Evolutionary conservation across 2,329 filamentous ascomycete genomes (phyloP).

Genomic region (Fusarium praegraminearum): DNA sequence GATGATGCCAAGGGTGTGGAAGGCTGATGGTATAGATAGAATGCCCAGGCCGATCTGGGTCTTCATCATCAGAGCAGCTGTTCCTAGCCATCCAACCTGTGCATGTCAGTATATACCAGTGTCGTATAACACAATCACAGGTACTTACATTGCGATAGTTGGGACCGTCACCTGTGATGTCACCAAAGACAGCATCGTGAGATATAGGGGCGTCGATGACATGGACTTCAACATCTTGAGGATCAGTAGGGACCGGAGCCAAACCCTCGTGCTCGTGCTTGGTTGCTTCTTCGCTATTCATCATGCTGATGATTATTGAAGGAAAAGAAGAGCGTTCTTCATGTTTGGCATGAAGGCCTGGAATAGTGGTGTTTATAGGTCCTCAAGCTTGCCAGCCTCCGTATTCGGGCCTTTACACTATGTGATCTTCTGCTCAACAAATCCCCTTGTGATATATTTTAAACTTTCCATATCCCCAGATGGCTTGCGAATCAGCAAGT

Average conservation of each 20-base stretch:
- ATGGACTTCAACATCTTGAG: conserved; percentile 8
- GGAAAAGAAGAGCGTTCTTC: neutral
- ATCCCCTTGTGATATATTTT: neutral
- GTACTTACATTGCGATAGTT: conserved; percentile 47
- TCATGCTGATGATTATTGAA: neutral
- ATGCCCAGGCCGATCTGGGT: conserved; percentile 60
- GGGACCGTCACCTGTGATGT: conserved; percentile 45
- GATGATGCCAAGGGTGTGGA: conserved; percentile 60
- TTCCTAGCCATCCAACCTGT: conserved; percentile 58
- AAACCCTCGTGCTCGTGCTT: conserved; percentile 6
- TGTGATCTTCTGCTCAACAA: neutral
- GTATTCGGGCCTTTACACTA: conserved; percentile 1
- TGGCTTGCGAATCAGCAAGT: neutral
- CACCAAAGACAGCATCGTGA: conserved; percentile 43
- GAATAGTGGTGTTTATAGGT: neutral
- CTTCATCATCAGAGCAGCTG: conserved; percentile 60
- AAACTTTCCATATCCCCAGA: neutral
- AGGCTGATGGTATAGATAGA: conserved; percentile 60
- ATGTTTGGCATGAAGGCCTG: neutral
- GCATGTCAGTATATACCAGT: neutral
- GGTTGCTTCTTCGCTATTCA: conserved; percentile 5
- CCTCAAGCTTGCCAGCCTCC: neutral
- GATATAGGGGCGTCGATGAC: conserved; percentile 34
- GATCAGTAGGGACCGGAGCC: neutral
- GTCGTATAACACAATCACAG: neutral